phyloP scores from a whole-genome alignment of 2,329 filamentous ascomycete species.

The Arthrobotrys sinensis region DNA sequence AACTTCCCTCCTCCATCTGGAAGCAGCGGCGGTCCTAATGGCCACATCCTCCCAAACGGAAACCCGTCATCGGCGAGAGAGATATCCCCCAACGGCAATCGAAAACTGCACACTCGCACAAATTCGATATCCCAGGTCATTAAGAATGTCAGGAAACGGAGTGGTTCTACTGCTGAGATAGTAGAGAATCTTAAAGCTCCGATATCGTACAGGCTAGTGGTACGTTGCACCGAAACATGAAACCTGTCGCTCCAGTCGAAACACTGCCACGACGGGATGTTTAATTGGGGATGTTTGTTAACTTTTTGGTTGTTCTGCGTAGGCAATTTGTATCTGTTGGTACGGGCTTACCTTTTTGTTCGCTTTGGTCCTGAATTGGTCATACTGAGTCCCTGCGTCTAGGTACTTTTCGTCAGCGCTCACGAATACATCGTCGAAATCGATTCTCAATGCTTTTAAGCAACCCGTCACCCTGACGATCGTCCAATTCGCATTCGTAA shows the following conservation, averaged over 20 bases:
- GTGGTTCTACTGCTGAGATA: conserved; percentile 59
- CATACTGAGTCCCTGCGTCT: conserved; percentile 61
- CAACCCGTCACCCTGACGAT: conserved; percentile 91
- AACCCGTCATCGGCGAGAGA: conserved; percentile 39
- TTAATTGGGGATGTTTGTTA: conserved; percentile 21
- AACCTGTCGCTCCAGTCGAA: conserved; percentile 18
- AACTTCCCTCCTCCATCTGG: conserved; percentile 2
- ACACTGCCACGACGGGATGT: background rate
- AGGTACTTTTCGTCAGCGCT: conserved; percentile 95
- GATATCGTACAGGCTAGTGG: conserved; percentile 60
- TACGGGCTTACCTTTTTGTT: conserved; percentile 26
- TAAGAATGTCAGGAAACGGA: conserved; percentile 53
- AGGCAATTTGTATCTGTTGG: conserved; percentile 59
- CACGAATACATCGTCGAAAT: conserved; percentile 97
- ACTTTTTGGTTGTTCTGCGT: conserved; percentile 10
- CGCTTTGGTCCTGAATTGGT: background rate
- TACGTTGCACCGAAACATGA: conserved; percentile 40
- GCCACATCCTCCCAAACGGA: conserved; percentile 35
- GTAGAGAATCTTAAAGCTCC: conserved; percentile 60
- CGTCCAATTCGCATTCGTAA: conserved; percentile 96
- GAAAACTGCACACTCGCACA: conserved; percentile 52
- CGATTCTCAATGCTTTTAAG: conserved; percentile 98
- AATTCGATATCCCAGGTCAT: conserved; percentile 57
- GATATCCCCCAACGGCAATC: conserved; percentile 42
- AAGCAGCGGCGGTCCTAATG: conserved; percentile 35